Conservation (phyloP, 345 rosid species). For the Pistacia integerrima region DNA sequence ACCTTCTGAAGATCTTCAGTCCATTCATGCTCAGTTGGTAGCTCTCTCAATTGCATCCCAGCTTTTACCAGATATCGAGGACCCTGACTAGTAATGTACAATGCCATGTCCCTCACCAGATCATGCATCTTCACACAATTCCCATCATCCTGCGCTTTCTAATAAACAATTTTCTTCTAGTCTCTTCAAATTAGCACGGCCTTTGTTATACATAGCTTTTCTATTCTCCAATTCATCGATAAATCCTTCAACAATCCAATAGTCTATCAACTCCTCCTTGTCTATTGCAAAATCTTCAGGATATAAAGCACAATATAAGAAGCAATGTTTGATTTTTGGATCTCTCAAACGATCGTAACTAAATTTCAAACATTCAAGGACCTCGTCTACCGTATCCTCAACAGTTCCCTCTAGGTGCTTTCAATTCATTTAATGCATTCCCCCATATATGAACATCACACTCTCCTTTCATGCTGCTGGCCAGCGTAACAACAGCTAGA, state of each 20-base stretch:
- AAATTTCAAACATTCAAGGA: too few species aligned
- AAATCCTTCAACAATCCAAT: conserved; percentile 21
- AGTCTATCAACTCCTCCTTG: conserved; percentile 21
- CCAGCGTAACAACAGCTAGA: conserved; percentile 8
- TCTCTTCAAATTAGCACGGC: conserved; percentile 14
- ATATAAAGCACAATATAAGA: conserved; percentile 25
- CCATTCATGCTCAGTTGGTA: conserved; percentile 27
- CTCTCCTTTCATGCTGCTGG: background rate
- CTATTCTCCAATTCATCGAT: conserved; percentile 6
- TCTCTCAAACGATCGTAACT: background rate
- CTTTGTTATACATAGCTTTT: conserved; percentile 15
- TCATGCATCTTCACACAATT: conserved; percentile 27
- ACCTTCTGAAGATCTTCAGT: conserved; percentile 12
- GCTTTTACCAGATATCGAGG: conserved; percentile 24
- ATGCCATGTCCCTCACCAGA: conserved; percentile 26
- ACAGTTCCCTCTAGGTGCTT: background rate
- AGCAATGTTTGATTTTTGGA: conserved; percentile 16
- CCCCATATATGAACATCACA: background rate
- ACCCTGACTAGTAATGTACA: background rate
- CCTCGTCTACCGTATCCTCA: background rate
- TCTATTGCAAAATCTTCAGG: conserved; percentile 8
- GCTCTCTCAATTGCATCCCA: background rate
- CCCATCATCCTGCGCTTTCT: background rate
- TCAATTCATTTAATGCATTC: conserved; percentile 13
- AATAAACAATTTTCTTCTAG: conserved; percentile 23